These are phyloP conservation scores for Pezicula rhizophila DNA, from an alignment of 2,329 filamentous ascomycete species.

Conservation along the genomic window DNA sequence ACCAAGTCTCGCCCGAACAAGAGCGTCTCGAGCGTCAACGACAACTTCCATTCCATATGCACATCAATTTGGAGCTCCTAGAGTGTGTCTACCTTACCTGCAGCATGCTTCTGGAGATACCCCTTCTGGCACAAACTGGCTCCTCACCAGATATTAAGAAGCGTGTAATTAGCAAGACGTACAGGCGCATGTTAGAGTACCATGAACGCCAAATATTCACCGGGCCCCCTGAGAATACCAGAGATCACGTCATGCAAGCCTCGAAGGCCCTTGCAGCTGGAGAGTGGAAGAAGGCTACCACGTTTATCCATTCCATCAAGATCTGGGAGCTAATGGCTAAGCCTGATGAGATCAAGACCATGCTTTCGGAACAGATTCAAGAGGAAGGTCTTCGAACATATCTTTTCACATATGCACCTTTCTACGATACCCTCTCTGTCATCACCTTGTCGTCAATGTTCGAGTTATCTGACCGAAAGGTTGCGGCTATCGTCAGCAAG, in stretches of 20 bases:
- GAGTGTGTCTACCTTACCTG: conserved; percentile 98
- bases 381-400: conserved; percentile 97
- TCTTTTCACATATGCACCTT: conserved; percentile 98
- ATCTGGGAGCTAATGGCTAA: conserved; percentile 98
- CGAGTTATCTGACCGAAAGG: conserved; percentile 85
- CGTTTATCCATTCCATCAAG: conserved; percentile 96
- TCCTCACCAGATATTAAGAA: conserved; percentile 97
- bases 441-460: conserved; percentile 88
- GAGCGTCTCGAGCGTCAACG: conserved; percentile 95
- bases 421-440: conserved; percentile 93
- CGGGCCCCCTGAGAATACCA: conserved; percentile 95
- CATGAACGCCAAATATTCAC: conserved; percentile 99
- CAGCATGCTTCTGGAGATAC: conserved; percentile 98
- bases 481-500: conserved; percentile 91
- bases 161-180: conserved; percentile 97
- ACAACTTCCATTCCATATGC: conserved; percentile 99
- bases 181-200: conserved; percentile 98
- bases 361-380: conserved; percentile 97
- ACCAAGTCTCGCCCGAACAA: conserved; percentile 93
- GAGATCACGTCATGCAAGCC: conserved; percentile 98
- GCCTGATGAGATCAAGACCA: conserved; percentile 86
- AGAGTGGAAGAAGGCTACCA: conserved; percentile 95
- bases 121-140: conserved; percentile 90
- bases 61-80: conserved; percentile 97
- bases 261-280: conserved; percentile 94